Percentiles rank a stretch among this genome's conserved stretches.
Evolutionary conservation across 176 grass and related monocot species (phyloP).

Genomic region (Metroxylon sagu): DNA sequence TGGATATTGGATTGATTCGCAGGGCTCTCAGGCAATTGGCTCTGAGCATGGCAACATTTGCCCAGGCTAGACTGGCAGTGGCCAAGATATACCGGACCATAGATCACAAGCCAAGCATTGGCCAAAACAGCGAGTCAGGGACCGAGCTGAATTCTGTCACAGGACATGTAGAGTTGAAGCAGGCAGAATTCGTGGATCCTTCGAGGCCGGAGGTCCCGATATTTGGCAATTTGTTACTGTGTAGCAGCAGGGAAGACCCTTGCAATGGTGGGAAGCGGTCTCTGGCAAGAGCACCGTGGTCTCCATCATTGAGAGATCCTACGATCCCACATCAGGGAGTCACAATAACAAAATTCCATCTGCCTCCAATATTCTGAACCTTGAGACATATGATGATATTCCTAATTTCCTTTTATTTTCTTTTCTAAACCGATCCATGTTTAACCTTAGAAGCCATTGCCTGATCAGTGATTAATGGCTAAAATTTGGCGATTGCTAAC

Average conservation of each 20-base stretch:
- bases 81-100: slow-evolving; percentile 77
- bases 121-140: slow-evolving; percentile 23
- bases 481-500: too few species aligned
- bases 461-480: too few species aligned
- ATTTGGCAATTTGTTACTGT: slow-evolving; percentile 52
- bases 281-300: slow-evolving; percentile 97
- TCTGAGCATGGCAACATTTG: slow-evolving; percentile 88
- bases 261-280: slow-evolving; percentile 74
- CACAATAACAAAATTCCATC: too few species aligned
- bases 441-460: too few species aligned
- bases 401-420: too few species aligned
- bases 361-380: too few species aligned
- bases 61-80: slow-evolving; percentile 72
- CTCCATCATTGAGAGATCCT: slow-evolving; percentile 92
- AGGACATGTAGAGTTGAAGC: slow-evolving; percentile 50
- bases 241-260: slow-evolving; percentile 84
- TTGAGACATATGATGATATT: too few species aligned
- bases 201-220: slow-evolving; percentile 60
- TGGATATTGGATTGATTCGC: neutral
- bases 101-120: slow-evolving; percentile 48
- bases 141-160: slow-evolving; percentile 38
- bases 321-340: slow-evolving; percentile 67
- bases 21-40: slow-evolving; percentile 81
- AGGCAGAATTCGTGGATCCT: slow-evolving; percentile 69
- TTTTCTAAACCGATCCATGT: too few species aligned